These are phyloP conservation scores for Nannizziopsis arthrosporioides DNA, from an alignment of 2,329 filamentous ascomycete genomes.

Conservation along the genomic window DNA sequence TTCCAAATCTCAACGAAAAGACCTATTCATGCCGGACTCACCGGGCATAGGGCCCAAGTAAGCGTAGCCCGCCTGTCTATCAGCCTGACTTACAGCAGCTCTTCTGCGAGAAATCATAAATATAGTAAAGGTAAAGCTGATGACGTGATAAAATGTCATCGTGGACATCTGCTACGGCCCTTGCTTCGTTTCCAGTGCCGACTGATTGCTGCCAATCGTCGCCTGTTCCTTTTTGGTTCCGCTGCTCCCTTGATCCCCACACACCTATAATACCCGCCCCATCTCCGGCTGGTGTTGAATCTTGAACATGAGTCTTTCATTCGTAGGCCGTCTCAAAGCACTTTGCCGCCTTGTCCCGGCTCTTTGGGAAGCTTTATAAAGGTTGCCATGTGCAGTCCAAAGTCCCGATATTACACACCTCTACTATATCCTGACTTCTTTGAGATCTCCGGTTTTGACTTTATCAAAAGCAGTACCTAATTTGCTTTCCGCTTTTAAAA, in stretches of 20 bases:
- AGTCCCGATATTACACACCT: background rate
- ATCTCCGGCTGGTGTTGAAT: constrained; percentile 3
- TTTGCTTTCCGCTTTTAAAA: background rate
- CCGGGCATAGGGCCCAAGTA: background rate
- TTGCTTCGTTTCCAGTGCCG: constrained; percentile 1
- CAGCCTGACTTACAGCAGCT: constrained; percentile 4
- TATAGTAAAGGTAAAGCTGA: background rate
- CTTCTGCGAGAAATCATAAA: constrained; percentile 4
- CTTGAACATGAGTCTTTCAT: background rate
- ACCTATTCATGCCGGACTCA: background rate
- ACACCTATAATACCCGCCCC: constrained; percentile 5
- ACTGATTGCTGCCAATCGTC: constrained; percentile 6
- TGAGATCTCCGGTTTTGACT: constrained; percentile 5
- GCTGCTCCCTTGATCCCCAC: constrained; percentile 8
- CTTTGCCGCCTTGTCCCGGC: constrained; percentile 16
- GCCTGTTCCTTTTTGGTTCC: constrained; percentile 4
- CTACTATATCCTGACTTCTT: constrained; percentile 3
- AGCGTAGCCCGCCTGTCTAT: constrained; percentile 1
- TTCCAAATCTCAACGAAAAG: background rate
- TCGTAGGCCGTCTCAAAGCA: constrained; percentile 4
- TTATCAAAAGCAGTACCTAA: background rate
- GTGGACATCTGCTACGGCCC: constrained; percentile 3
- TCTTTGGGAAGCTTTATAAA: constrained; percentile 17
- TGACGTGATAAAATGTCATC: constrained; percentile 6
- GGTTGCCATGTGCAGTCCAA: constrained; percentile 15